Base-by-base conservation (phyloP, 2,329 filamentous ascomycete genomes). In the Exophiala calicioides region DNA sequence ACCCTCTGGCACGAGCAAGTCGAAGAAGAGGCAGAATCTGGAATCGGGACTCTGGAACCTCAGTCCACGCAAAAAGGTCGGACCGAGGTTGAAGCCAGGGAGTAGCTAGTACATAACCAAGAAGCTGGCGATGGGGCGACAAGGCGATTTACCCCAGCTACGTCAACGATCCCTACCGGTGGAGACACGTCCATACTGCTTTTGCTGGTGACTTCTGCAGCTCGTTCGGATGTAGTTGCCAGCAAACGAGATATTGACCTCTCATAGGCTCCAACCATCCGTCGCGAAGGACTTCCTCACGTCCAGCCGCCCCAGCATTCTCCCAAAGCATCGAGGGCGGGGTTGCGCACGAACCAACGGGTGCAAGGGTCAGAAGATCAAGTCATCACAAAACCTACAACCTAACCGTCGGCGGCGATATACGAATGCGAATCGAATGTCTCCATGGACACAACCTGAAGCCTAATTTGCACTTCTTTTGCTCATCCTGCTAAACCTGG, bases 271-370 rank as follows among this genome's bases (percentile, higher is more conserved):
- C 16, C 37, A 47, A 24, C 30, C 36, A 10, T n/a, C 35, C 47
- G 29, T 50, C 40, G 47, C 47, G 37, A 44, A 16, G 34, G 21
- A 44, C 40, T 50, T 44, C 47, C 47, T 36, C 47, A 44, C 37
- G 35, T 35, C 34, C 19, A 31, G 39, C 29, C 30, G 24, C 27
- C 21, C 21, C 21, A 26, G 7, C 20, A 19, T 26, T 18, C 36
- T 32, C 24, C 29, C 19, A 30, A 41, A 23, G 40, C 13, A 15
- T 4, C 13, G n/a, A 23, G 26, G 37, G 38, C 38, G 38, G 38
- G 38, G 38, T 41, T 15, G 38, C 30, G 30, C 19, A 5, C 15
- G n/a, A 23, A 31, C 33, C 42, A 44, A 33, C 41, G 4, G 35
- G 41, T 33, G 36, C 36, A 27, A 15, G 9, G 13, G 19, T 30